These are phyloP conservation scores for Magnusiomyces paraingens DNA, from an alignment of 1,139 yeast genomes.

Conservation along the genomic window DNA sequence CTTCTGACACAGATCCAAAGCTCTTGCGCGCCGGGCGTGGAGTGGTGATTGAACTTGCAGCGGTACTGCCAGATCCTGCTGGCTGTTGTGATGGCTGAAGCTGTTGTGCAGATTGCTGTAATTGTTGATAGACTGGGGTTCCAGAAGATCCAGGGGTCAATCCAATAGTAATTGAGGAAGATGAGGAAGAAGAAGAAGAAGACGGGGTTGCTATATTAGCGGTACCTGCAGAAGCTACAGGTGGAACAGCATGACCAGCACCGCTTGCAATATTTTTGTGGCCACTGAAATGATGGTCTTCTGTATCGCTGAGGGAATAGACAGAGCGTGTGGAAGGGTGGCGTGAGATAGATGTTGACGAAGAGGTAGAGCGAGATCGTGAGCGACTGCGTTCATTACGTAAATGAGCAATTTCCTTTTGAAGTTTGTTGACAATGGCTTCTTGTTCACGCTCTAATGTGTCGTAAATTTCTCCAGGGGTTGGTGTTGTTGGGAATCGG, in stretches of 20 bases:
- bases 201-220: background rate
- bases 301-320: constrained; percentile 25
- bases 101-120: too few relatives aligned
- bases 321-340: constrained; percentile 27
- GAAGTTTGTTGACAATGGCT: constrained; percentile 35
- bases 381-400: constrained; percentile 28
- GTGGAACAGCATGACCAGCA: background rate
- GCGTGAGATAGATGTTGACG: constrained; percentile 27
- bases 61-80: too few relatives aligned
- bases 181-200: too few relatives aligned
- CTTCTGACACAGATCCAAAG: constrained; percentile 2
- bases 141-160: too few relatives aligned
- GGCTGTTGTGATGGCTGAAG: too few relatives aligned
- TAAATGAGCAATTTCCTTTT: constrained; percentile 31
- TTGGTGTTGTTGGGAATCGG: constrained; percentile 15
- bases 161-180: too few relatives aligned
- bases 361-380: constrained; percentile 28
- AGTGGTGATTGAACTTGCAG: too few relatives aligned
- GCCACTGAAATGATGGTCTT: constrained; percentile 16
- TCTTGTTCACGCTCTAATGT: constrained; percentile 30
- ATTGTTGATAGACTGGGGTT: too few relatives aligned
- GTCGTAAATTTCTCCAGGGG: constrained; percentile 14
- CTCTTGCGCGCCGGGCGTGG: background rate
- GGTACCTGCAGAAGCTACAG: background rate
- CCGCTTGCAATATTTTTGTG: too few relatives aligned